Conservation (phyloP, 345 rosid species). For the Schrenkiella parvula region DNA sequence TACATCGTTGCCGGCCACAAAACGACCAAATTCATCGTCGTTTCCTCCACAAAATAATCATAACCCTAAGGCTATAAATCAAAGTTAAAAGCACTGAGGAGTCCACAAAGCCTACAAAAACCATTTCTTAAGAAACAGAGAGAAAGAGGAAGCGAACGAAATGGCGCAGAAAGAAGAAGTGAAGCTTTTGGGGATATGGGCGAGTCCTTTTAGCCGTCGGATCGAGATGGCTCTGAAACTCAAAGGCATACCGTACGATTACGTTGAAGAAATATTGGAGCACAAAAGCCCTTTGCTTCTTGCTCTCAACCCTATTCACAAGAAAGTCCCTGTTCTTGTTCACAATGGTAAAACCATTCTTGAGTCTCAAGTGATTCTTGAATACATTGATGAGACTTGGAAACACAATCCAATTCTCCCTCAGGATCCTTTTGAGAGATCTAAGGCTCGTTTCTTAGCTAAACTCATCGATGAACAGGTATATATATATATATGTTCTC, state of each 20-base stretch:
- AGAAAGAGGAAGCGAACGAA: neutral
- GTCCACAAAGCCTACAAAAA: neutral
- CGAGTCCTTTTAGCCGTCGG: constrained; percentile 39
- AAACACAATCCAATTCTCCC: constrained; percentile 38
- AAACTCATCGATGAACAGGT: constrained; percentile 39
- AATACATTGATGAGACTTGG: constrained; percentile 53
- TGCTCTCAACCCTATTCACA: constrained; percentile 38
- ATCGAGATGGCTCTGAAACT: constrained; percentile 41
- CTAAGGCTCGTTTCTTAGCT: constrained; percentile 42
- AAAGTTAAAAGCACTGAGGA: neutral
- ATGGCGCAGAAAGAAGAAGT: constrained; percentile 39
- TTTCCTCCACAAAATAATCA: neutral
- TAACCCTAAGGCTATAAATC: constrained; percentile 19
- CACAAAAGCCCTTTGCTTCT: constrained; percentile 41
- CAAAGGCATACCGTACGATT: constrained; percentile 42
- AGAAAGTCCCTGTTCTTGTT: constrained; percentile 46
- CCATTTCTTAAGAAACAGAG: neutral
- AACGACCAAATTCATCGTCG: neutral
- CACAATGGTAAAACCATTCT: constrained; percentile 41
- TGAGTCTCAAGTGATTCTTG: constrained; percentile 42
- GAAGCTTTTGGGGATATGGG: constrained; percentile 43
- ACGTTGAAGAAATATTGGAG: constrained; percentile 36
- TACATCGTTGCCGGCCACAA: neutral
- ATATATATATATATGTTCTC: neutral
- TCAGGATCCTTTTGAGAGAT: constrained; percentile 38